Percentiles rank a stretch among this genome's conserved stretches.
Conservation (phyloP, 805 yeast species). For the Blastobotrys attinorum region DNA sequence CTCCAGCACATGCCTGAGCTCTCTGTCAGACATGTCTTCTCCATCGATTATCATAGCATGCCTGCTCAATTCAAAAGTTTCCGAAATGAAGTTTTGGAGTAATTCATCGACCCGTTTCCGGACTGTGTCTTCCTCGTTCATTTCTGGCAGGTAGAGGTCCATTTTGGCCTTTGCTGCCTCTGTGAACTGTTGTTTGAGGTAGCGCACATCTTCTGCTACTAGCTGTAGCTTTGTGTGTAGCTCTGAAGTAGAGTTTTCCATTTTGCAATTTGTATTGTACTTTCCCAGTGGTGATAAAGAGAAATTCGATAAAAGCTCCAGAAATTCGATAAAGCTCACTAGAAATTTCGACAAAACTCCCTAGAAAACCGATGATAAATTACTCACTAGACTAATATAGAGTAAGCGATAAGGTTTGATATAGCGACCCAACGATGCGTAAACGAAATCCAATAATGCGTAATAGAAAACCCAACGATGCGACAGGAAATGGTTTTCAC, state of each 20-base stretch:
- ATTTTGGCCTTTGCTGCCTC: constrained; percentile 38
- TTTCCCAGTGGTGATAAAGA: too few species aligned
- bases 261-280: too few species aligned
- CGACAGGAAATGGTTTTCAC: too few species aligned
- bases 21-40: constrained; percentile 27
- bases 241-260: constrained; percentile 4
- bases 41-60: constrained; percentile 56
- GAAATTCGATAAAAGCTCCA: too few species aligned
- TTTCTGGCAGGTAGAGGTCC: constrained; percentile 39
- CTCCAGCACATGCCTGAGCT: constrained; percentile 19
- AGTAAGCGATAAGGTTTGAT: too few species aligned
- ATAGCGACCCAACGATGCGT: too few species aligned
- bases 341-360: too few species aligned
- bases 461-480: too few species aligned
- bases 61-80: constrained; percentile 50
- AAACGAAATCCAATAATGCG: too few species aligned
- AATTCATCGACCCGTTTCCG: constrained; percentile 35
- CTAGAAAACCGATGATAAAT: too few species aligned
- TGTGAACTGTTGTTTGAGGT: constrained; percentile 38
- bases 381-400: too few species aligned
- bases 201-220: constrained; percentile 44
- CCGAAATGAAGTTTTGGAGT: constrained; percentile 34
- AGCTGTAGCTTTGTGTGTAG: constrained; percentile 33
- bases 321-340: too few species aligned
- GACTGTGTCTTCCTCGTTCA: constrained; percentile 36